Evolutionary conservation across 2,329 filamentous ascomycete species (phyloP).

Genomic region (Fusarium sp.): DNA sequence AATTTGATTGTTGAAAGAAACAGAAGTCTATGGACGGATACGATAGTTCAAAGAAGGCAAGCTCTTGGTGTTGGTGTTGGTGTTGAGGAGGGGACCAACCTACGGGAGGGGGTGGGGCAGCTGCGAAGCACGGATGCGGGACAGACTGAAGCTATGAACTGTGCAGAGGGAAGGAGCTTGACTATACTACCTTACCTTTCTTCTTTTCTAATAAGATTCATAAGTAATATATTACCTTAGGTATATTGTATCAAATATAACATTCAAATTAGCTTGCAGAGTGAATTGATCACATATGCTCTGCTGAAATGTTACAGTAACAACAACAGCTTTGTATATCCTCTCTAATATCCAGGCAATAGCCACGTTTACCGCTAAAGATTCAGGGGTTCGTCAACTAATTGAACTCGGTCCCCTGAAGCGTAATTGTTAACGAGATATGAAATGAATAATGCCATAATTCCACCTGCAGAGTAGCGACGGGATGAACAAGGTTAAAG

Average conservation of each 20-base stretch:
- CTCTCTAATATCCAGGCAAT: background rate
- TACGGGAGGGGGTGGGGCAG: constrained; percentile 29
- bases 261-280: background rate
- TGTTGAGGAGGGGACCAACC: constrained; percentile 38
- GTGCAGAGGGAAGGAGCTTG: background rate
- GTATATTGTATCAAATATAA: too few species aligned
- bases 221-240: too few species aligned
- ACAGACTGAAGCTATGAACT: constrained; percentile 15
- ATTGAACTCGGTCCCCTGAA: background rate
- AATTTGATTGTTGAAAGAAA: constrained; percentile 9
- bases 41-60: constrained; percentile 28
- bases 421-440: too few species aligned
- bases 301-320: background rate
- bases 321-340: background rate
- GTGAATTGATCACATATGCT: background rate
- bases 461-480: too few species aligned
- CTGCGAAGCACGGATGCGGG: constrained; percentile 28
- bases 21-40: constrained; percentile 12
- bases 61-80: constrained; percentile 34
- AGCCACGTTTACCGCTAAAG: constrained; percentile 28
- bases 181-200: too few species aligned
- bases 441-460: too few species aligned
- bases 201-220: too few species aligned
- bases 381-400: constrained; percentile 6
- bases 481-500: too few species aligned